A percentile compares a stretch with the other conserved stretches of the same genome.
Evolutionary conservation across 1,284 basidiomycete genomes (phyloP).

Genomic region (Leccinum angustisporum): DNA sequence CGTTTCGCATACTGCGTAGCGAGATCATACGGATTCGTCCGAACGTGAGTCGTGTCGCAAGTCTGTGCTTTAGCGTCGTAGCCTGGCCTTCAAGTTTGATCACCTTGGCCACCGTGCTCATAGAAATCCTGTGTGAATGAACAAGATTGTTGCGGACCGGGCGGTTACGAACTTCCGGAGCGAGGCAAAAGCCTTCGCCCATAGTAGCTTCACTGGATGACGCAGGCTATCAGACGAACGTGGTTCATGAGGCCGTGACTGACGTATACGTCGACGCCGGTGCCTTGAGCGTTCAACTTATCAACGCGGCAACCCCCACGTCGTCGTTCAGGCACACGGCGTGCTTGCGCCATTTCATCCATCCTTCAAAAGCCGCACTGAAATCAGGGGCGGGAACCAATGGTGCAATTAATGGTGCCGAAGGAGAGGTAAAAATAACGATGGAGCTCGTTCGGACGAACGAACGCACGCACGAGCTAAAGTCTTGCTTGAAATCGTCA

Average conservation of each 20-base stretch:
- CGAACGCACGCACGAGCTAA: background rate
- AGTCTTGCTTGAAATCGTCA: background rate
- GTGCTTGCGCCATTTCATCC: background rate
- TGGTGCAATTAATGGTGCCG: background rate
- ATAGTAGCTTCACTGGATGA: background rate
- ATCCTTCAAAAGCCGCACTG: background rate
- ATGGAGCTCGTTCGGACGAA: background rate
- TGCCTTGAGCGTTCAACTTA: too few relatives aligned
- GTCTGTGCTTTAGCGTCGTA: conserved; percentile 8
- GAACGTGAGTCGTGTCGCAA: conserved; percentile 6
- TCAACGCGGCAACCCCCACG: background rate
- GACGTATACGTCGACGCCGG: too few relatives aligned
- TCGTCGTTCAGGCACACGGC: background rate
- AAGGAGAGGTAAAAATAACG: background rate
- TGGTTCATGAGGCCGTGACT: background rate
- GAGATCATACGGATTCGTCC: conserved; percentile 8
- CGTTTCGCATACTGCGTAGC: conserved; percentile 8
- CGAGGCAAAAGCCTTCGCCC: background rate
- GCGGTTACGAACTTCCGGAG: background rate
- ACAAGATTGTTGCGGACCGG: background rate
- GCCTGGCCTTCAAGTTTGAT: conserved; percentile 11
- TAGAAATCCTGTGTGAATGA: conserved; percentile 7
- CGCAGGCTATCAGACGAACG: background rate
- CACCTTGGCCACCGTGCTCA: conserved; percentile 7
- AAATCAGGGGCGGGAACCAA: background rate